Evolutionary conservation across 768 basidiomycete species (phyloP).

Genomic region (Boletus subcaerulescens): DNA sequence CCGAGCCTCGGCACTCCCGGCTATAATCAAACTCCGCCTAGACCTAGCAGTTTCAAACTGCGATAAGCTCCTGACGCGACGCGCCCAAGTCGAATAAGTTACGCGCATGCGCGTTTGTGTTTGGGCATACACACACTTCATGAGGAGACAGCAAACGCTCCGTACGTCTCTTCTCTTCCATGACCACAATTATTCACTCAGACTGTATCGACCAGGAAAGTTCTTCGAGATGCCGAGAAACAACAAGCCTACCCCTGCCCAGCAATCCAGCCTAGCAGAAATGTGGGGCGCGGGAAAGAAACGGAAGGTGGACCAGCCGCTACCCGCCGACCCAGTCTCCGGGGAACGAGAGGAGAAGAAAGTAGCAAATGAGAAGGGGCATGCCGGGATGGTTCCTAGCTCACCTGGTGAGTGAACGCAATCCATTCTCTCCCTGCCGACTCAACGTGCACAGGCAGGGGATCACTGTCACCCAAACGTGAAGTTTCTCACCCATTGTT

Average conservation of each 20-base stretch:
- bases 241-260: slow-evolving; percentile 62
- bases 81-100: not conserved
- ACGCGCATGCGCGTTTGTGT: slow-evolving; percentile 1
- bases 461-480: slow-evolving; percentile 21
- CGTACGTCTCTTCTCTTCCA: slow-evolving; percentile 37
- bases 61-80: not conserved
- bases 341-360: slow-evolving; percentile 25
- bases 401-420: slow-evolving; percentile 11
- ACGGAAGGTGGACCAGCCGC: slow-evolving; percentile 21
- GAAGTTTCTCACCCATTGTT: slow-evolving; percentile 1
- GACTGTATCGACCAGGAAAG: slow-evolving; percentile 45
- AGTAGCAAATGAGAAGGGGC: slow-evolving; percentile 14
- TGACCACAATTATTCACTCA: not conserved
- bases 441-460: slow-evolving; percentile 29
- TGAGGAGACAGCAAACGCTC: slow-evolving; percentile 75
- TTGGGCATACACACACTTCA: slow-evolving; percentile 25
- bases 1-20: slow-evolving; percentile 18
- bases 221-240: slow-evolving; percentile 74
- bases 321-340: slow-evolving; percentile 20
- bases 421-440: not conserved
- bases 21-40: too few relatives aligned
- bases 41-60: too few relatives aligned
- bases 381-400: not conserved
- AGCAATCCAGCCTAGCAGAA: slow-evolving; percentile 76
- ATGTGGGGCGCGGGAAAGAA: slow-evolving; percentile 62